Base-by-base conservation (phyloP, 345 rosid genomes). In the Eucalyptus fibrosa region DNA sequence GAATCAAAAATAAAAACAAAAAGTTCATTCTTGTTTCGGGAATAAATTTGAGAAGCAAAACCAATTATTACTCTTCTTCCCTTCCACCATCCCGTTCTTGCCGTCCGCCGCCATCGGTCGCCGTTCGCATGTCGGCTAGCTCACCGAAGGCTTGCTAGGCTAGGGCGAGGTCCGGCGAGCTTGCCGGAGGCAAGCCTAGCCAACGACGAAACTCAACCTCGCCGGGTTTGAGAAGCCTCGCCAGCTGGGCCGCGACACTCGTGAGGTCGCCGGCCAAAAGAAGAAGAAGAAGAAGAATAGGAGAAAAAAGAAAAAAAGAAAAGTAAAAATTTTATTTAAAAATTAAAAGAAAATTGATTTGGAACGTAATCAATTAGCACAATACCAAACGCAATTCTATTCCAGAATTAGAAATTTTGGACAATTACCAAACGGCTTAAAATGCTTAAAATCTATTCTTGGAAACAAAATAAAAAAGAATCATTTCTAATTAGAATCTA, bases 41-140 rank as follows among this genome's bases (percentile, higher is more conserved):
- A 51, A 51, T 2, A 51, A 51, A 51, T 51, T 51, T 17, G 4
- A 51, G 2, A 51, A 51, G 7, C 21, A 51, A 51, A 51, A 51
- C 1, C 55, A 51, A 51, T 51, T 51, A 51, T 51, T 7, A 3
- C 3, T 51, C 0, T 51, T 17, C 55, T 51, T 51, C 4, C 21
- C 21, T 51, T 51, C 2, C 8, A 0, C 55, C 21, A 51, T 51
- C 55, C 4, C 40, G 40, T 4, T 4, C 2, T 2, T 0, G 3
- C 16, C 17, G 7, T 14, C 51, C 7, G 0, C 7, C 51, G 0
- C 53, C 3, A 0, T 0, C 8, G 19, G 1, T 6, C 8, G 0
- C 8, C 21, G 0, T 17, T 1, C 19, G 0, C 55, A 17, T 6
- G 21, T 50, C 0, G 2, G 55, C 55, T 1, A 7, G 1, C 55